Evolutionary conservation across 148 eudicot genomes (phyloP).

Genomic region (Camellia japonica): DNA sequence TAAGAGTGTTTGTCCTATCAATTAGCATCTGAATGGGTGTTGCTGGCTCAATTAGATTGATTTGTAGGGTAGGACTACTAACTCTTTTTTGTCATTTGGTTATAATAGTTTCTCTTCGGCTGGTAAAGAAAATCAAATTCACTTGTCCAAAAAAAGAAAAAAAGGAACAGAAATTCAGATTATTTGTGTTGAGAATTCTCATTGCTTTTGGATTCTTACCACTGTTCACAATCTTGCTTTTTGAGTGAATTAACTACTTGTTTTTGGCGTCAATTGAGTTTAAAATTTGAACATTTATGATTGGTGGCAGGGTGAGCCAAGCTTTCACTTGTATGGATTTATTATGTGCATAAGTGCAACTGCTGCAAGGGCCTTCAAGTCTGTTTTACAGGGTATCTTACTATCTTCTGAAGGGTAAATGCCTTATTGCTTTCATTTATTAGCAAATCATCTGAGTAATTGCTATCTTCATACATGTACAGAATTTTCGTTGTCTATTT

Average conservation of each 20-base stretch:
- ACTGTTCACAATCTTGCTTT: neutral
- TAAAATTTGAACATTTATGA: constrained; percentile 13
- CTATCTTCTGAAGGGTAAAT: constrained; percentile 94
- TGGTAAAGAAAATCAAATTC: neutral
- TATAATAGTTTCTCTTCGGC: neutral
- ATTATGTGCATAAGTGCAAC: constrained; percentile 98
- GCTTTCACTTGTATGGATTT: constrained; percentile 94
- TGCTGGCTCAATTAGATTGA: neutral
- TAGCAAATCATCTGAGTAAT: neutral
- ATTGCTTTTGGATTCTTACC: constrained; percentile 9
- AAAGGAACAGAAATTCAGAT: neutral
- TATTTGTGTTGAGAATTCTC: neutral
- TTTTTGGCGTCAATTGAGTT: constrained; percentile 6
- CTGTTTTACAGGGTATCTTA: constrained; percentile 94
- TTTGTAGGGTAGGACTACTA: neutral
- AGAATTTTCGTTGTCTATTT: neutral
- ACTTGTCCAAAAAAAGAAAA: neutral
- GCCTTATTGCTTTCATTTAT: neutral
- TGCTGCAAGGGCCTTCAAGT: constrained; percentile 96
- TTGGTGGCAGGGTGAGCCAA: constrained; percentile 88
- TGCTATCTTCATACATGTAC: neutral
- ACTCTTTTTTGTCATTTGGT: neutral
- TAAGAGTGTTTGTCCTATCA: neutral
- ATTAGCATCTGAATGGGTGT: neutral
- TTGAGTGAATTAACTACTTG: neutral